Evolutionary conservation across 73 alveolate species (phyloP).

Genomic region (Uronychia binucleata): DNA sequence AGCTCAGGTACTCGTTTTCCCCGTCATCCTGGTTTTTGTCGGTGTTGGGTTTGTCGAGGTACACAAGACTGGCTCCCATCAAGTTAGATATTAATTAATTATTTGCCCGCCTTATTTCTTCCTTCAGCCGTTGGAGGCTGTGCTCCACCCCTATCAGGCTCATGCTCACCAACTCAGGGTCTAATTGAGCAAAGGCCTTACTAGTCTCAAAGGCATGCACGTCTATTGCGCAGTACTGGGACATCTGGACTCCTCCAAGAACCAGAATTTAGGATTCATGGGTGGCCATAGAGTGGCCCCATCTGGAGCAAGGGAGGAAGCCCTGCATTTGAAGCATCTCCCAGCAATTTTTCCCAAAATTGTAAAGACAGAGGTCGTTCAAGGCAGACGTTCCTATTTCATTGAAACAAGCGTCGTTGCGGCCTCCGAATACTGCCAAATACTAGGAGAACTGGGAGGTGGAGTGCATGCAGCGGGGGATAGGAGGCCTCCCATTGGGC

Average conservation of each 20-base stretch:
- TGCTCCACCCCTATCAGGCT: background rate
- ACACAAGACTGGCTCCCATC: constrained; percentile 51
- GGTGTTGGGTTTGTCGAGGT: constrained; percentile 39
- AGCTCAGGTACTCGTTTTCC: constrained; percentile 45
- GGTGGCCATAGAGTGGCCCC: constrained; percentile 22
- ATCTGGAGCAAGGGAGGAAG: constrained; percentile 52
- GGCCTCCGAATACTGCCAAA: constrained; percentile 31
- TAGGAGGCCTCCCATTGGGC: constrained; percentile 25
- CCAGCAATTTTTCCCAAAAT: constrained; percentile 25
- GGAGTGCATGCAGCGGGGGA: constrained; percentile 13
- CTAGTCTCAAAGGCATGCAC: background rate
- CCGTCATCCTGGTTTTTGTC: constrained; percentile 26
- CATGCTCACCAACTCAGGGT: background rate
- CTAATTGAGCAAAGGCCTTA: background rate
- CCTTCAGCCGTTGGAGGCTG: background rate
- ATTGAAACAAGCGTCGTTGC: constrained; percentile 36
- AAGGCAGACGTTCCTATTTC: constrained; percentile 24
- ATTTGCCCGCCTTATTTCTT: background rate
- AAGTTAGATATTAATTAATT: background rate
- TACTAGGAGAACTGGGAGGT: constrained; percentile 4
- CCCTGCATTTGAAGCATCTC: constrained; percentile 33
- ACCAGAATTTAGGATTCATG: background rate
- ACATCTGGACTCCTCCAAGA: background rate
- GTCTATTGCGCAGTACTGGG: background rate
- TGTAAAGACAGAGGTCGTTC: constrained; percentile 47